A percentile compares a stretch with the other conserved stretches of the same genome.
Conservation (phyloP, 768 basidiomycete species). For the Pulveroboletus sp. region DNA sequence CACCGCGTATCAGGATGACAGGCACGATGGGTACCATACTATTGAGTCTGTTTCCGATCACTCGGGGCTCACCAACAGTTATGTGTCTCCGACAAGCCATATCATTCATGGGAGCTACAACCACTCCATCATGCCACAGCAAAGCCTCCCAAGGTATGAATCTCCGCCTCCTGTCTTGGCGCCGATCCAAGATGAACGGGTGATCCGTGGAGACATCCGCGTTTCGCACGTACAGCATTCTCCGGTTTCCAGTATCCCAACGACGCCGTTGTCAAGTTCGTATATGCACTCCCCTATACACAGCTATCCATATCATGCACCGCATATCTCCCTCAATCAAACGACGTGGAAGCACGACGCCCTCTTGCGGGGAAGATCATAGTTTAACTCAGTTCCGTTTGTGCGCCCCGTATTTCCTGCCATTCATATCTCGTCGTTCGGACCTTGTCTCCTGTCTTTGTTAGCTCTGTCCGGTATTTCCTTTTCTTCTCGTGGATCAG, state of each 20-base stretch:
- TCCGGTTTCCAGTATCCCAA: conserved; percentile 30
- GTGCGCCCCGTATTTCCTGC: neutral
- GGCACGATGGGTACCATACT: conserved; percentile 36
- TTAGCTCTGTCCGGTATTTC: conserved; percentile 4
- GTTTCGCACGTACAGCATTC: conserved; percentile 31
- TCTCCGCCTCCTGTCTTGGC: conserved; percentile 55
- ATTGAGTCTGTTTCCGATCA: conserved; percentile 32
- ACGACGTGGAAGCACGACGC: conserved; percentile 46
- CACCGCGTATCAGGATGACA: conserved; percentile 44
- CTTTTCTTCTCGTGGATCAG: conserved; percentile 18
- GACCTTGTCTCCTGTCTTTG: neutral
- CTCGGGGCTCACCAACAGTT: conserved; percentile 29
- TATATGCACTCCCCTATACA: conserved; percentile 41
- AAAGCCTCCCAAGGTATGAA: conserved; percentile 36
- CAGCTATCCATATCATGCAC: conserved; percentile 41
- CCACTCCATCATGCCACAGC: conserved; percentile 20
- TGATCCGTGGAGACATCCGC: conserved; percentile 30
- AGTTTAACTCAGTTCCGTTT: neutral
- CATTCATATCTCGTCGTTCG: neutral
- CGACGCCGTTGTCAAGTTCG: conserved; percentile 30
- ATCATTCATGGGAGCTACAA: conserved; percentile 25
- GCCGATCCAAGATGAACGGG: conserved; percentile 46
- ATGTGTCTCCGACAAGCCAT: conserved; percentile 30
- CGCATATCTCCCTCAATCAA: conserved; percentile 36
- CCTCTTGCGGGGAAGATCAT: conserved; percentile 36